Conservation (phyloP, 768 basidiomycete species). For the Mycena amicta region DNA sequence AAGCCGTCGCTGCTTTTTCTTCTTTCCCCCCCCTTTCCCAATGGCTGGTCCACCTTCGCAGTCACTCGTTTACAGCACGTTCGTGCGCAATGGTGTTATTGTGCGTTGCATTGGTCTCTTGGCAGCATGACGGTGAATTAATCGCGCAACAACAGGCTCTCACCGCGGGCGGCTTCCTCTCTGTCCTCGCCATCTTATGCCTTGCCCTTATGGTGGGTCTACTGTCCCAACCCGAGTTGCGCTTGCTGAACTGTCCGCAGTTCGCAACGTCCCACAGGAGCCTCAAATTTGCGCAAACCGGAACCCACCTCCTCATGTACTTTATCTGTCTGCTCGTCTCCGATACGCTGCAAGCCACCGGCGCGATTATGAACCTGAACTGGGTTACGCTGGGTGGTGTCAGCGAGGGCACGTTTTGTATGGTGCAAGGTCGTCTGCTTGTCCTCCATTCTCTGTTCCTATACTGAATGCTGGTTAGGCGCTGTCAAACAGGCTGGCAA, state of each 20-base stretch:
- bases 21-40: neutral
- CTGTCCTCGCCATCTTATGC: conserved; percentile 3
- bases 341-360: conserved; percentile 6
- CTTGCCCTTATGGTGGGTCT: conserved; percentile 7
- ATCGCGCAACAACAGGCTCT: too few species aligned
- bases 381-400: conserved; percentile 10
- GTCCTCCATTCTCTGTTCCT: neutral
- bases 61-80: neutral
- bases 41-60: neutral
- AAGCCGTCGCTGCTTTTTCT: too few species aligned
- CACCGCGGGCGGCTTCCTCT: neutral
- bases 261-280: conserved; percentile 1
- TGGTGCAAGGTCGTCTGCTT: neutral
- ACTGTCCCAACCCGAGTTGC: neutral
- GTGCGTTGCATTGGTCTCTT: too few species aligned
- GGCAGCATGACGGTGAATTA: too few species aligned
- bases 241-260: neutral
- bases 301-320: conserved; percentile 4
- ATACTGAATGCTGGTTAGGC: conserved; percentile 21
- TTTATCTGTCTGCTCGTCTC: conserved; percentile 6
- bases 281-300: conserved; percentile 1
- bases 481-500: conserved; percentile 41
- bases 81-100: conserved; percentile 3
- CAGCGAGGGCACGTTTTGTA: neutral
- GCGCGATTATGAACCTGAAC: conserved; percentile 4